Base-by-base conservation (phyloP, 768 basidiomycete species). In the button mushroom (Agaricus bisporus) region DNA sequence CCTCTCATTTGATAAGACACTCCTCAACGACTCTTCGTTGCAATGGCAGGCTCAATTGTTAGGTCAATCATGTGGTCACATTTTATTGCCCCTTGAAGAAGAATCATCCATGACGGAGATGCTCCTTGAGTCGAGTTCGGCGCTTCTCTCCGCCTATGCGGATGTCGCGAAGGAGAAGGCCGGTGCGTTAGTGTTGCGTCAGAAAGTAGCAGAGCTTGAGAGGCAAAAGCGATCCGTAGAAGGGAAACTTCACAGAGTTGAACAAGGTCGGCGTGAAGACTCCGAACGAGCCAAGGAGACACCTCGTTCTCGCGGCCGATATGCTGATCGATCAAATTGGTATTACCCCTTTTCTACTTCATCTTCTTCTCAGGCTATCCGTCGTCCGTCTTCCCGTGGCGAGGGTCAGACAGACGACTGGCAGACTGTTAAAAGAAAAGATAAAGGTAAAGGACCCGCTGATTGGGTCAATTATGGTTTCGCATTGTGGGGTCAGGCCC, bases 1-100 rank as follows among this genome's bases (percentile, higher is more conserved):
- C 36, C 67, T 86, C 32, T 72, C 73, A 6, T 70, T 78, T 53
- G 83, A 86, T 52, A 62, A 69, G 48, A 56, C 61, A 29, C 54
- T 81, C 25, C 62, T 82, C 12, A 59, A 64, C 17, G 73, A 80
- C 48, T 58, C 66, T 14, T 66, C 67, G 10, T 62, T 83, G 39
- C 78, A 78, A 57, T 88, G 85, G 83, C 79, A 88, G 58, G 78
- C 81, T 0, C 81, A 85, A 54, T 74, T 86, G 2, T 72, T 88
- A 20, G 67, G 72, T 3, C 74, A 84, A 48, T 85, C 74, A 58
- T 84, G 82, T 0, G 83, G 78, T 0, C 79, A 86, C 52, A 64
- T 81, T 47, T 76, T 83, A 57, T 62, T 76, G 11, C 69, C 77
- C 10, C 17, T 54, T 39, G 46, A 54, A 12, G 53, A 54, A 42